Conservation (phyloP, 2,329 filamentous ascomycete genomes). For the Talaromyces rugulosus region DNA sequence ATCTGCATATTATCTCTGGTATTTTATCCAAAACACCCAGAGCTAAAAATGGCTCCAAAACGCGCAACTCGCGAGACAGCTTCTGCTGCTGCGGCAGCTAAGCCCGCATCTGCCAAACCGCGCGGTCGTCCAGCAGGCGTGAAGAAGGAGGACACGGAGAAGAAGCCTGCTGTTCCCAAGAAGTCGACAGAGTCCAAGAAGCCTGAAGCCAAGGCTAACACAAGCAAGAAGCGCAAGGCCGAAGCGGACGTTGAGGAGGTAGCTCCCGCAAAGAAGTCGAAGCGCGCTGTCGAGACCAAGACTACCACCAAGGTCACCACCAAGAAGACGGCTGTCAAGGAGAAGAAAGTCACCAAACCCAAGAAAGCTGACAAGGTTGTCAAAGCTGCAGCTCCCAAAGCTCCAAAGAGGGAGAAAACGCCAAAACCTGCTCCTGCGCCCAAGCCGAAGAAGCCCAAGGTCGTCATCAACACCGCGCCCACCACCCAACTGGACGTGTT, state of each 20-base stretch:
- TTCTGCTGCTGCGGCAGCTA: neutral
- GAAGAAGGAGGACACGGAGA: conserved; percentile 3
- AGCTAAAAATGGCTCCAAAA: conserved; percentile 10
- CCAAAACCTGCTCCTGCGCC: conserved; percentile 9
- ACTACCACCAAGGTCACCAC: conserved; percentile 4
- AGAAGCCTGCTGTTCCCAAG: conserved; percentile 4
- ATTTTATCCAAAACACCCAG: neutral
- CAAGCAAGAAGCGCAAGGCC: conserved; percentile 13
- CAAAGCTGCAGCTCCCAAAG: neutral
- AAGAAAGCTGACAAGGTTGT: conserved; percentile 7
- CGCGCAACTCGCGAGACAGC: conserved; percentile 7
- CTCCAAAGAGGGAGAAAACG: neutral
- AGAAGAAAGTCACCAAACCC: neutral
- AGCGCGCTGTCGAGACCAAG: neutral
- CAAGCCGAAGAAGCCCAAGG: conserved; percentile 17
- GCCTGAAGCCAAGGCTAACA: conserved; percentile 14
- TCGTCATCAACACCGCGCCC: conserved; percentile 55
- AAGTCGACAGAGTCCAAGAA: conserved; percentile 21
- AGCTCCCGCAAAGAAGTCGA: conserved; percentile 11
- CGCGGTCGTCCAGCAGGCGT: conserved; percentile 11
- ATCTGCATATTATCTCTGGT: neutral
- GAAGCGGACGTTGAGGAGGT: conserved; percentile 13
- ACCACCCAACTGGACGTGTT: conserved; percentile 58
- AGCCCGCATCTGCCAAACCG: neutral
- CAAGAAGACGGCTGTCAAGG: conserved; percentile 8